Evolutionary conservation across 371 early-diverging fungal species (phyloP).

Genomic region (Encephalitozoon cuniculi): DNA sequence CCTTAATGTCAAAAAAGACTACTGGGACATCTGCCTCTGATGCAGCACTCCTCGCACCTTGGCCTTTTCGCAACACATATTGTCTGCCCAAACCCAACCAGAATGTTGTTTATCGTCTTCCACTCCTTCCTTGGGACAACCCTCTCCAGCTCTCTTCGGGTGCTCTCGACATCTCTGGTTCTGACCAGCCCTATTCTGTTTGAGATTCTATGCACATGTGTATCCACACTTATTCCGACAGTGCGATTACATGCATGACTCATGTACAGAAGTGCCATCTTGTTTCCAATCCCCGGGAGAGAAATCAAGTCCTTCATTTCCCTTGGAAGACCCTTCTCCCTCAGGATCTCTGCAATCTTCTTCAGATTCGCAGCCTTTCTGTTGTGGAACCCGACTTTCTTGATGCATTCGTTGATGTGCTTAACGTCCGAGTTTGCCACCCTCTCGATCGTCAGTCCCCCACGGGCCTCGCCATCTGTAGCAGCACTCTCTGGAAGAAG

Average conservation of each 20-base stretch:
- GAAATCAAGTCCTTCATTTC: constrained; percentile 11
- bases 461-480: constrained; percentile 49
- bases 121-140: constrained; percentile 65
- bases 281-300: constrained; percentile 90
- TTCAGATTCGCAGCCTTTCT: constrained; percentile 64
- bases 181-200: constrained; percentile 77
- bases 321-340: constrained; percentile 52
- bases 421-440: constrained; percentile 58
- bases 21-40: constrained; percentile 54
- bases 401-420: constrained; percentile 67
- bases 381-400: constrained; percentile 78
- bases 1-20: neutral
- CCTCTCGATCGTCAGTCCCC: constrained; percentile 46
- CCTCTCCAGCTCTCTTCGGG: constrained; percentile 68
- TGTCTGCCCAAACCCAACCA: constrained; percentile 89
- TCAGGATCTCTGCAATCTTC: constrained; percentile 10
- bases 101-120: constrained; percentile 73
- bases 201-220: constrained; percentile 84
- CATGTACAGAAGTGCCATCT: constrained; percentile 67
- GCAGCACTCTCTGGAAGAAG: constrained; percentile 65
- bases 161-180: constrained; percentile 62
- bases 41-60: constrained; percentile 71
- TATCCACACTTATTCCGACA: constrained; percentile 90
- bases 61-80: constrained; percentile 70
- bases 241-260: constrained; percentile 58